Percentiles rank a stretch among this genome's conserved stretches.
phyloP scores from a whole-genome alignment of 148 eudicot genomes.

The Cornus controversa region DNA sequence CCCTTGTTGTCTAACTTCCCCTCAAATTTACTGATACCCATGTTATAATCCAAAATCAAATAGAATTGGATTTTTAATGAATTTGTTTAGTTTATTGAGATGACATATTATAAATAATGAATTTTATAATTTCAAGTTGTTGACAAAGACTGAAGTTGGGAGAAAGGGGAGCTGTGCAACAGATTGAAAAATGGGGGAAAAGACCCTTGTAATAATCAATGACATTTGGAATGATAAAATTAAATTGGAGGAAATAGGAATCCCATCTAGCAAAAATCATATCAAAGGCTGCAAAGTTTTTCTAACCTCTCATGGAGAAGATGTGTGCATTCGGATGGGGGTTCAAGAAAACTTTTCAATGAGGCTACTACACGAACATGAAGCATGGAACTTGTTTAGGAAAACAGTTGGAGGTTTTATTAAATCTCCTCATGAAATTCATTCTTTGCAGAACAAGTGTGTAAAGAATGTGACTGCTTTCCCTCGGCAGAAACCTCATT shows the following conservation, averaged over 20 bases:
- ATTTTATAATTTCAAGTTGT: too few species aligned
- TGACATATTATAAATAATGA: too few species aligned
- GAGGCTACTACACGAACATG: accelerated
- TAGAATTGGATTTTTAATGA: too few species aligned
- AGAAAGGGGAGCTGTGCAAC: background rate
- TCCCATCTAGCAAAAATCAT: background rate
- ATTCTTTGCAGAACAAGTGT: background rate
- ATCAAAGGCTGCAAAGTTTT: slow-evolving; percentile 4
- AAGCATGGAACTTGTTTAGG: background rate
- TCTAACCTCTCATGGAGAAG: slow-evolving; percentile 3
- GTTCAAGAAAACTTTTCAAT: background rate
- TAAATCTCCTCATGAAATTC: background rate
- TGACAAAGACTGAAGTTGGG: background rate
- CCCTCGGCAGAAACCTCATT: slow-evolving; percentile 5
- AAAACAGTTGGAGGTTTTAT: background rate
- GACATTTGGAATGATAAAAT: slow-evolving; percentile 17
- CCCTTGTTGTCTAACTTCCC: too few species aligned
- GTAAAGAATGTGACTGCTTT: slow-evolving; percentile 6
- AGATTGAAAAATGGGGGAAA: background rate
- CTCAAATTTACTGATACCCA: too few species aligned
- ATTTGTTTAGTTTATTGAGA: too few species aligned
- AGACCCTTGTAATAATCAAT: slow-evolving; percentile 10
- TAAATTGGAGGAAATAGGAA: slow-evolving; percentile 9
- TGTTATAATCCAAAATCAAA: too few species aligned
- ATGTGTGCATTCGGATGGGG: background rate